Evolutionary conservation across 805 yeast genomes (phyloP), one percentile per base, ranked within the genome.

Genomic region (Pichia cabralensis): DNA sequence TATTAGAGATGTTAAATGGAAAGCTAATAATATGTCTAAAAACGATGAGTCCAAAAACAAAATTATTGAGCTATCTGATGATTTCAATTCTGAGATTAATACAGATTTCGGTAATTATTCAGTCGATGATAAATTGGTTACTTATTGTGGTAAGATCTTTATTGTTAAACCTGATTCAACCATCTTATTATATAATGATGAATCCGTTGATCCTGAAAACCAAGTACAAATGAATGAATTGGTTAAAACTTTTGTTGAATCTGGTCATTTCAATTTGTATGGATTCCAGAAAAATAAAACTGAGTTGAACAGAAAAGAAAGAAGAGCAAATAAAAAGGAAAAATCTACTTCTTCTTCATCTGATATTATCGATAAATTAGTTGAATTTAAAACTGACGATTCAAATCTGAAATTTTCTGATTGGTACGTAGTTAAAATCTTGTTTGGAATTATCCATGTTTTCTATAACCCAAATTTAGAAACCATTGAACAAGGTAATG

Each of bases 111-210:
- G 35, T 9, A 31, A 22, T 22, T 39, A 33, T 26, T 35, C 39
- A 4, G 28, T 38, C 14, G 43, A 36, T 26, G 42, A 42, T 24
- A 41, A 39, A 32, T 20, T 45, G 12, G 45, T 45, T 19, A 38
- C 36, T 10, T 41, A 44, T 25, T 34, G 38, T 26, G 41, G 41
- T 16, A 41, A 41, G 29, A 35, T 45, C 2, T 45, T 45, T 25
- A 39, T 45, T n/a, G 47, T 45, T 18, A 44, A 43, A 34, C 33
- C 42, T 12, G 49, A 45, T 26, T 30, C 34, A 18, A 20, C 30
- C n/a, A 40, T 45, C n/a, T 34, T 38, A 23, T 13, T 34, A 5
- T 37, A 41, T 15, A 37, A 41, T 19, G 37, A 31, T 16, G 34
- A 36, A 6, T 5, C 20, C 22, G 30, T 42, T 12, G 16, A 39